phyloP scores from a whole-genome alignment of 2,329 filamentous ascomycete species.

The Teratosphaeria epicoccoides region DNA sequence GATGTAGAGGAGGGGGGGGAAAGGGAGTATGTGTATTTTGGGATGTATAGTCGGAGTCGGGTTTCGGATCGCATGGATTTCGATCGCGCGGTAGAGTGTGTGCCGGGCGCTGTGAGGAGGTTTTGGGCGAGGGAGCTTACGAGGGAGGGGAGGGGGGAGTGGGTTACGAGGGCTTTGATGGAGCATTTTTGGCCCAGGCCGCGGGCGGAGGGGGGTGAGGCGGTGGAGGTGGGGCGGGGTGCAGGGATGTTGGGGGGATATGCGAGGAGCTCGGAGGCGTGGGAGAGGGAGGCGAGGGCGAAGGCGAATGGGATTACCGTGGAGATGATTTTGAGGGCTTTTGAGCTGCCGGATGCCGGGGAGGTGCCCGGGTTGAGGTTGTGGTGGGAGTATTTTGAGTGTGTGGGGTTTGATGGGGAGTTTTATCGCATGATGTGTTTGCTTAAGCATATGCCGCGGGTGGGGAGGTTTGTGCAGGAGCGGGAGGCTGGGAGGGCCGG shows the following conservation, averaged over 20 bases:
- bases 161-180: slow-evolving; percentile 33
- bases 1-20: slow-evolving; percentile 1
- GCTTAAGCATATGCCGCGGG: slow-evolving; percentile 5
- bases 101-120: slow-evolving; percentile 26
- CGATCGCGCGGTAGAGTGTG: slow-evolving; percentile 28
- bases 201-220: slow-evolving; percentile 3
- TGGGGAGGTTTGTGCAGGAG: background rate
- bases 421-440: slow-evolving; percentile 34
- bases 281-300: slow-evolving; percentile 30
- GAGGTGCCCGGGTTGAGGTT: slow-evolving; percentile 32
- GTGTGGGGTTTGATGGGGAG: slow-evolving; percentile 29
- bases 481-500: background rate
- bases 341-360: slow-evolving; percentile 31
- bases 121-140: slow-evolving; percentile 32
- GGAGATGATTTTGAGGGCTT: slow-evolving; percentile 30
- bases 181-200: slow-evolving; percentile 35
- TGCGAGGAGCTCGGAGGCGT: slow-evolving; percentile 26
- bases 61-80: slow-evolving; percentile 36
- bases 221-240: slow-evolving; percentile 17
- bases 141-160: slow-evolving; percentile 26
- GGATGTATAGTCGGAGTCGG: slow-evolving; percentile 36
- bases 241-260: slow-evolving; percentile 25
- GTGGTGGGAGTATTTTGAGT: slow-evolving; percentile 40
- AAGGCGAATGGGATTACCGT: slow-evolving; percentile 27
- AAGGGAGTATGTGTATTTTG: slow-evolving; percentile 33